These are phyloP conservation scores for Leptographium galeiforme DNA, from an alignment of 2,329 filamentous ascomycete species.

Conservation along the genomic window DNA sequence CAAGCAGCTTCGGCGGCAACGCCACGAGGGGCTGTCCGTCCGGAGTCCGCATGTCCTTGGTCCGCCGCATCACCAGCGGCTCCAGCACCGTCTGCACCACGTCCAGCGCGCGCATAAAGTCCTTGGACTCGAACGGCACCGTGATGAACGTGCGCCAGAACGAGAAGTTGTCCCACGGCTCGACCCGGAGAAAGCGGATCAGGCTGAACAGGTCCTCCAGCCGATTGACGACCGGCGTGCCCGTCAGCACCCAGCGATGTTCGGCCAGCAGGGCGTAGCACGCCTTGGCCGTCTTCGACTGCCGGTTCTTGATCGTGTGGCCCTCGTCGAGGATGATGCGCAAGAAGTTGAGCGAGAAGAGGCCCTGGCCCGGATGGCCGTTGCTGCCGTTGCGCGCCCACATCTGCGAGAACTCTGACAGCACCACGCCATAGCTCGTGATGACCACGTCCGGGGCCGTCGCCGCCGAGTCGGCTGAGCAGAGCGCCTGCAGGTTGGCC, in stretches of 20 bases:
- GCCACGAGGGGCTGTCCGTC: conserved; percentile 63
- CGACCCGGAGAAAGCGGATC: conserved; percentile 82
- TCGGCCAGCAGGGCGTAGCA: conserved; percentile 80
- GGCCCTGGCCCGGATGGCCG: conserved; percentile 50
- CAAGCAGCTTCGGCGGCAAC: conserved; percentile 65
- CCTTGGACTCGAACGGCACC: conserved; percentile 87
- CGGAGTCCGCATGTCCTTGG: conserved; percentile 96
- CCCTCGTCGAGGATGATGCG: conserved; percentile 91
- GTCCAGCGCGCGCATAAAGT: conserved; percentile 85
- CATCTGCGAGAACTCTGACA: conserved; percentile 78
- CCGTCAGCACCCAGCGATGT: conserved; percentile 87
- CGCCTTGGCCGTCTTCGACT: conserved; percentile 86
- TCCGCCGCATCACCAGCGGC: conserved; percentile 84
- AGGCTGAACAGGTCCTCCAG: conserved; percentile 90
- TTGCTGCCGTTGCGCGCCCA: conserved; percentile 49
- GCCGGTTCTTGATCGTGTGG: conserved; percentile 79
- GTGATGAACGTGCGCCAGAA: conserved; percentile 99
- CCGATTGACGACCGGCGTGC: conserved; percentile 92
- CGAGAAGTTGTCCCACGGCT: conserved; percentile 97
- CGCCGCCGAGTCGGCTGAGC: conserved; percentile 57
- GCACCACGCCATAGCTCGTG: conserved; percentile 82
- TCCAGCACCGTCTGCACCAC: conserved; percentile 96
- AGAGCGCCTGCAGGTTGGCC: conserved; percentile 64
- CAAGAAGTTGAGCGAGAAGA: conserved; percentile 92
- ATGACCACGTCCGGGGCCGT: conserved; percentile 82